Evolutionary conservation across 805 yeast genomes (phyloP).

Genomic region (Lipomyces sp.): DNA sequence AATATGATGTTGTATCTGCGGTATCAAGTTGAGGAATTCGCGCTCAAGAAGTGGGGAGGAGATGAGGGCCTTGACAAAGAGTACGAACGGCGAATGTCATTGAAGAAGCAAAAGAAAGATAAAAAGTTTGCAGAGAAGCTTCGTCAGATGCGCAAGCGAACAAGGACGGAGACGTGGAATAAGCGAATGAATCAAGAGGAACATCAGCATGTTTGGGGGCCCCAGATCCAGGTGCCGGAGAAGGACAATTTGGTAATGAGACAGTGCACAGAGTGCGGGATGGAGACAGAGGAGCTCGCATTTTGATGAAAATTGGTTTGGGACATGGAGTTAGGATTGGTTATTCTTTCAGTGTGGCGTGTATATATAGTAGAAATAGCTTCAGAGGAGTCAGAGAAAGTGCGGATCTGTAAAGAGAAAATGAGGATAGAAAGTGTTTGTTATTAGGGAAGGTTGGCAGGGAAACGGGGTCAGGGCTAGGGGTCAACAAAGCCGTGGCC

Average conservation of each 20-base stretch:
- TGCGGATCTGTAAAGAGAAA: too few species aligned
- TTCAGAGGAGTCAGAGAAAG: not conserved
- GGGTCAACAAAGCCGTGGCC: constrained; percentile 19
- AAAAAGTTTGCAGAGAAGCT: constrained; percentile 73
- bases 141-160: constrained; percentile 81
- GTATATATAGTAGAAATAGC: not conserved
- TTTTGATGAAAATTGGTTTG: constrained; percentile 38
- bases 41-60: constrained; percentile 93
- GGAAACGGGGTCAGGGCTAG: constrained; percentile 14
- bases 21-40: constrained; percentile 88
- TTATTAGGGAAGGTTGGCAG: constrained; percentile 23
- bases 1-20: constrained; percentile 90
- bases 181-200: constrained; percentile 56
- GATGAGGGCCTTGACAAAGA: constrained; percentile 86
- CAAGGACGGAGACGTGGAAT: constrained; percentile 87
- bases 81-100: constrained; percentile 78
- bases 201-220: constrained; percentile 74
- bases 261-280: constrained; percentile 76
- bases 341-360: not conserved
- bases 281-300: constrained; percentile 74
- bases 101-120: constrained; percentile 69
- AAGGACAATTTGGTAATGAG: constrained; percentile 51
- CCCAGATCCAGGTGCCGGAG: constrained; percentile 39
- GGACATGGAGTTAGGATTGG: not conserved
- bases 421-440: too few species aligned